Evolutionary conservation across 768 basidiomycete species (phyloP).

Genomic region (Psilocybe tampanensis): DNA sequence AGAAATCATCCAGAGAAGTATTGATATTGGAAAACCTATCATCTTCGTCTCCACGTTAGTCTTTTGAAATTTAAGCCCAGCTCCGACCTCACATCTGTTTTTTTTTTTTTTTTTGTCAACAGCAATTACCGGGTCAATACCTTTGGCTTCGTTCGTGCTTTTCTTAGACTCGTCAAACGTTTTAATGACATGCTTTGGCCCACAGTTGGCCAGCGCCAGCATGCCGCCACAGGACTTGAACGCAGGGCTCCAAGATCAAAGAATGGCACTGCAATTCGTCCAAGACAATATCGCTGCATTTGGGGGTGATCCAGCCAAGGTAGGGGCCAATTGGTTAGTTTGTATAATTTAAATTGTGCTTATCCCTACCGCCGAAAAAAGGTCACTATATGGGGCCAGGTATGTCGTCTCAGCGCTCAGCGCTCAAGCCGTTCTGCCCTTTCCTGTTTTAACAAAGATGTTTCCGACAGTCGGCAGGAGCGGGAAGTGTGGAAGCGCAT

Average conservation of each 20-base stretch:
- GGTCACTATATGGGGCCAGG: conserved; percentile 63
- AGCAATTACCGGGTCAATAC: conserved; percentile 63
- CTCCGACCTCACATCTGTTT: too few species aligned
- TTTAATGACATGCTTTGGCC: conserved; percentile 21
- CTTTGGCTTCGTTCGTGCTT: conserved; percentile 51
- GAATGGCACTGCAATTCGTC: conserved; percentile 57
- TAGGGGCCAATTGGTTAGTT: conserved; percentile 13
- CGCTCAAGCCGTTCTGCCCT: not conserved
- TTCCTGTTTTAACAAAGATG: not conserved
- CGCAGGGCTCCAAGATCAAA: conserved; percentile 62
- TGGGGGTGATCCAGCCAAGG: conserved; percentile 64
- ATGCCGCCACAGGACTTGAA: conserved; percentile 55
- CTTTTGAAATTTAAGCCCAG: not conserved
- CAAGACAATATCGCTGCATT: conserved; percentile 68
- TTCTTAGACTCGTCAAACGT: not conserved
- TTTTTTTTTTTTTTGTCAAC: not conserved
- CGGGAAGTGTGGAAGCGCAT: conserved; percentile 50
- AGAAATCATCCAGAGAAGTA: conserved; percentile 55
- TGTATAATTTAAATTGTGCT: not conserved
- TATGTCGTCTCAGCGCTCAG: too few species aligned
- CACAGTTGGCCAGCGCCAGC: conserved; percentile 42
- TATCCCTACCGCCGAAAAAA: conserved; percentile 14
- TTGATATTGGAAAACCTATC: conserved; percentile 49
- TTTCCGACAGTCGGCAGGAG: conserved; percentile 47
- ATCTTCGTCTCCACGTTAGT: conserved; percentile 56